Evolutionary conservation across 2,329 filamentous ascomycete genomes (phyloP), one percentile per base, ranked within the genome.

Genomic region (Xylariaceae sp.): DNA sequence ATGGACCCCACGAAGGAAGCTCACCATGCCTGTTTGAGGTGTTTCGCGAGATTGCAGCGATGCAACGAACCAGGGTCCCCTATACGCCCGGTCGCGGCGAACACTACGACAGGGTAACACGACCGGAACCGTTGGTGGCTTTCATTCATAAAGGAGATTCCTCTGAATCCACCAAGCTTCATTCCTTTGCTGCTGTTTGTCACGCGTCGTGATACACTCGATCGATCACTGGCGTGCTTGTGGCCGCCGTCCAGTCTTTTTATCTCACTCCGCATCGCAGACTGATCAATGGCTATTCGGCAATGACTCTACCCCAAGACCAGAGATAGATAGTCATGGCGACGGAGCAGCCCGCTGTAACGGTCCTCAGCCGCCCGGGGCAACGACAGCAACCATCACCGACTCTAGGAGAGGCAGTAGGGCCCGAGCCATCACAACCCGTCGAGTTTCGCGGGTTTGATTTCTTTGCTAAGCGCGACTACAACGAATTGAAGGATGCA

Each of bases 391-490:
- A 19, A 56, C 53, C 34, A 40, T 54, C 55, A 46, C 61, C 56
- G 44, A 44, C 44, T 21, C 46, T 39, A 7, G 37, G 37, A 28
- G 36, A 53, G 14, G n/a, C 39, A 19, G 44, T 51, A 28, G 54
- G 28, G 23, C 14, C 43, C 12, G 55, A 31, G 39, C 53, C 53
- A 2, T 46, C 64, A n/a, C 46, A 63, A 3, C 54, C 57, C 6
- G 62, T 67, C 50, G 68, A 71, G 56, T 69, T 71, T 43, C 69
- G 69, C 39, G 69, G 68, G 16, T 71, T 70, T 31, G 67, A 71
- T 21, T 71, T 69, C 64, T 71, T 71, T 37, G 60, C 68, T 14
- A 66, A 70, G 55, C 66, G 67, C 44, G 69, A 71, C 36, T 66
- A 68, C 40, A 71, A 70, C 39, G 64, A 69, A 23, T 57, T 65